Base-by-base conservation (phyloP, 2,329 filamentous ascomycete genomes). In the Zalaria obscura region DNA sequence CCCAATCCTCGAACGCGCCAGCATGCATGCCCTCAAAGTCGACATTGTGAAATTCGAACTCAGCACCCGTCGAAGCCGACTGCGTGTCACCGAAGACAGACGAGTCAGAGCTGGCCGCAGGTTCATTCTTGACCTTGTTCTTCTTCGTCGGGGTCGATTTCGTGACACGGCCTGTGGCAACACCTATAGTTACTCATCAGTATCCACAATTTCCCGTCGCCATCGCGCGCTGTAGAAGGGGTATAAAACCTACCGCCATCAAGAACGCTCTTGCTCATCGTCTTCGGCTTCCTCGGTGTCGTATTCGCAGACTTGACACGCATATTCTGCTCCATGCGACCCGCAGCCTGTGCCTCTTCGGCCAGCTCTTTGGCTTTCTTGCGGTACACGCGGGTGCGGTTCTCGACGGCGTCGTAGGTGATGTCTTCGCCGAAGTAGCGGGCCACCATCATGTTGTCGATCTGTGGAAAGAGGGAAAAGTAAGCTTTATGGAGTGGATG, bases 291-390 rank as follows among this genome's bases (percentile, higher is more conserved):
- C 9, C 36, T 11, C 7, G 36, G 36, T 10, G 36, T 25, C 5
- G 11, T 8, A 11, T 38, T 38, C 7, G 10, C 11, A 11, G 10
- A n/a, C 18, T 36, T 36, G 36, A 9, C 36, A 3, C 37, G 37
- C 41, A 43, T 43, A 25, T 43, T 28, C 38, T n/a, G 11, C 3
- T 40, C 37, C 33, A 43, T 37, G 25, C 41, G 41, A 7, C 41
- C 41, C 5, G 37, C 38, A 2, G 5, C 37, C 10, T 43, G 36
- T 9, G 38, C 38, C 4, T 43, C 37, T 5, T 43, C 25, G 25
- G 25, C 6, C 1, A 43, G 33, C 4, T 9, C 4, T 35, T 35
- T 32, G 5, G 41, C 41, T 2, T 29, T 6, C 25, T 40, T 43
- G 28, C 40, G 39, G 34, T 43, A 43, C 27, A 32, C 18, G 9